Percentiles rank a stretch among this genome's conserved stretches.
phyloP scores from a whole-genome alignment of 2,329 filamentous ascomycete genomes.

The Nannizzia gypsea region DNA sequence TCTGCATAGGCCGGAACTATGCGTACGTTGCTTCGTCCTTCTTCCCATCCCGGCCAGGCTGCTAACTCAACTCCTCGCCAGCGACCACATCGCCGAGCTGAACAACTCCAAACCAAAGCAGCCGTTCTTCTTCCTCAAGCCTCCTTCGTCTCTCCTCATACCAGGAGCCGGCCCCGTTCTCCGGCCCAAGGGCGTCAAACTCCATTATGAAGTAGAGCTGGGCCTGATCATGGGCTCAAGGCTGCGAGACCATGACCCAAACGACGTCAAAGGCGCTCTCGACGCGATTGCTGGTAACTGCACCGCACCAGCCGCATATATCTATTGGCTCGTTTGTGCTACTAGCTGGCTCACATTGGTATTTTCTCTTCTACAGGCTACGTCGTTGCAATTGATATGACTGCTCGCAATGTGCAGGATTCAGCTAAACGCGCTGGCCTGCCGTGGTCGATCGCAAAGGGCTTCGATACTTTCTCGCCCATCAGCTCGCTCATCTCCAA shows the following conservation, averaged over 20 bases:
- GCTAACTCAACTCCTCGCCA: slow-evolving; percentile 25
- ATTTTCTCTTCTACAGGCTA: slow-evolving; percentile 48
- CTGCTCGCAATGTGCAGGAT: slow-evolving; percentile 85
- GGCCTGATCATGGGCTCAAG: slow-evolving; percentile 77
- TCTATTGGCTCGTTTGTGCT: too few relatives aligned
- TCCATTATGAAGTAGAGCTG: slow-evolving; percentile 94
- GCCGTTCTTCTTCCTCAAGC: slow-evolving; percentile 99
- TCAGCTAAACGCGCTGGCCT: slow-evolving; percentile 95
- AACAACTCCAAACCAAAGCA: slow-evolving; percentile 80
- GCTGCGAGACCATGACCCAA: slow-evolving; percentile 60
- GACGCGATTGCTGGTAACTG: slow-evolving; percentile 64
- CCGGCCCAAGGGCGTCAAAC: slow-evolving; percentile 65
- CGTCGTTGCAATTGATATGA: slow-evolving; percentile 91
- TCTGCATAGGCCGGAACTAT: slow-evolving; percentile 95
- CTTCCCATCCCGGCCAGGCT: too few relatives aligned
- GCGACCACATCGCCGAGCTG: slow-evolving; percentile 87
- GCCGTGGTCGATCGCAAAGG: slow-evolving; percentile 92
- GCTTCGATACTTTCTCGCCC: slow-evolving; percentile 94
- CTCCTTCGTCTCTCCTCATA: slow-evolving; percentile 70
- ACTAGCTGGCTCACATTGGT: too few relatives aligned
- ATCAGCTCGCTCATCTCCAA: slow-evolving; percentile 73
- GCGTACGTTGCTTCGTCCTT: slow-evolving; percentile 47
- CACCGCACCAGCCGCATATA: neutral
- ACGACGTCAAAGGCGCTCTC: slow-evolving; percentile 63
- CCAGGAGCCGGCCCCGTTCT: slow-evolving; percentile 69